Percentiles rank a stretch among this genome's conserved stretches.
These are phyloP conservation scores for Ophiocytium majus DNA, from an alignment of 352 stramenopile genomes.

Conservation along the genomic window DNA sequence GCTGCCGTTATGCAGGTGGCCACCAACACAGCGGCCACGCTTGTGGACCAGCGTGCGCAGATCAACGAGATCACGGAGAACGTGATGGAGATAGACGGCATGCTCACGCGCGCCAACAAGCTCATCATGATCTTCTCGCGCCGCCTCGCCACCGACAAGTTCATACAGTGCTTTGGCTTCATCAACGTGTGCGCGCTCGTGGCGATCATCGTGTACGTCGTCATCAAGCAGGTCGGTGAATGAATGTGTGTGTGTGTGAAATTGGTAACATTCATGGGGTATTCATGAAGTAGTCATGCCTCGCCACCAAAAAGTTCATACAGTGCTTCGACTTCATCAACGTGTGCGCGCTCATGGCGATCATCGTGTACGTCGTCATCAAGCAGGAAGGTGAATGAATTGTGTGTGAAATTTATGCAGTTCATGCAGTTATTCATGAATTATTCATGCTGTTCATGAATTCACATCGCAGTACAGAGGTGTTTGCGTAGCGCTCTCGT, in stretches of 20 bases:
- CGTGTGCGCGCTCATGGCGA: slow-evolving; percentile 38
- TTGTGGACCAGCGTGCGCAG: slow-evolving; percentile 50
- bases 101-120: slow-evolving; percentile 47
- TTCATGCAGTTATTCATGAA: no score
- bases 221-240: slow-evolving; percentile 42
- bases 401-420: no score
- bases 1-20: no score
- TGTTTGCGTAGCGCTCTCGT: no score
- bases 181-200: slow-evolving; percentile 44
- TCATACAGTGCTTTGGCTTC: slow-evolving; percentile 54
- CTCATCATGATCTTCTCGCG: slow-evolving; percentile 47
- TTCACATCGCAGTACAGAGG: no score
- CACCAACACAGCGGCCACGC: slow-evolving; percentile 45
- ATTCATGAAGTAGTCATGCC: no score
- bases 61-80: slow-evolving; percentile 52
- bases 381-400: slow-evolving; percentile 36
- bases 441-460: no score
- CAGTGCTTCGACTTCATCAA: slow-evolving; percentile 53
- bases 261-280: no score
- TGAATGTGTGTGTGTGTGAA: no score
- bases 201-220: slow-evolving; percentile 55
- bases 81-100: slow-evolving; percentile 50
- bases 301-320: slow-evolving; percentile 58
- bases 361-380: slow-evolving; percentile 55
- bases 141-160: slow-evolving; percentile 55